Evolutionary conservation across 768 basidiomycete species (phyloP).

Genomic region (Lanmaoa rubissima): DNA sequence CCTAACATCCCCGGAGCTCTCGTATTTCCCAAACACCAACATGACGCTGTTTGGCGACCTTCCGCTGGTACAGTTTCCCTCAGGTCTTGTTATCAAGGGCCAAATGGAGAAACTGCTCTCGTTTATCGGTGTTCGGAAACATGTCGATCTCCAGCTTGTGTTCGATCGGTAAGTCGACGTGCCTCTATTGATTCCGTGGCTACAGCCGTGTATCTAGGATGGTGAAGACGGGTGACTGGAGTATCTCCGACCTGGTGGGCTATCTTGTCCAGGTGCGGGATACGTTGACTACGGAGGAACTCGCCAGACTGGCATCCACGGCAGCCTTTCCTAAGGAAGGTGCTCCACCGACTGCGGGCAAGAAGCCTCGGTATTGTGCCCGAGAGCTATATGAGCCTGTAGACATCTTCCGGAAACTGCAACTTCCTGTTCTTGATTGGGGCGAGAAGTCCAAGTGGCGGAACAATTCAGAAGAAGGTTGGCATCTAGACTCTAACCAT

Average conservation of each 20-base stretch:
- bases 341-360: slow-evolving; percentile 19
- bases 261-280: slow-evolving; percentile 84
- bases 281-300: slow-evolving; percentile 54
- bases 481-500: slow-evolving; percentile 2
- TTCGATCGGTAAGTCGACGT: slow-evolving; percentile 67
- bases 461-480: slow-evolving; percentile 82
- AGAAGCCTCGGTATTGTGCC: slow-evolving; percentile 55
- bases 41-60: slow-evolving; percentile 79
- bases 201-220: slow-evolving; percentile 46
- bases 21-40: slow-evolving; percentile 84
- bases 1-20: slow-evolving; percentile 64
- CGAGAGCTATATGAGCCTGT: slow-evolving; percentile 83
- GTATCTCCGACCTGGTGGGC: slow-evolving; percentile 76
- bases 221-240: slow-evolving; percentile 91
- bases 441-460: slow-evolving; percentile 76
- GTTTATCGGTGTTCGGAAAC: slow-evolving; percentile 81
- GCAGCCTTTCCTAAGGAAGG: slow-evolving; percentile 72
- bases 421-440: slow-evolving; percentile 88
- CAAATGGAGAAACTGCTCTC: slow-evolving; percentile 67
- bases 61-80: slow-evolving; percentile 72
- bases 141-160: slow-evolving; percentile 91
- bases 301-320: slow-evolving; percentile 56
- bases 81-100: slow-evolving; percentile 61
- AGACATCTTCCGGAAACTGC: slow-evolving; percentile 66
- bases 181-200: neutral